Evolutionary conservation across 768 basidiomycete species (phyloP).

Genomic region (Butyriboletus loyo): DNA sequence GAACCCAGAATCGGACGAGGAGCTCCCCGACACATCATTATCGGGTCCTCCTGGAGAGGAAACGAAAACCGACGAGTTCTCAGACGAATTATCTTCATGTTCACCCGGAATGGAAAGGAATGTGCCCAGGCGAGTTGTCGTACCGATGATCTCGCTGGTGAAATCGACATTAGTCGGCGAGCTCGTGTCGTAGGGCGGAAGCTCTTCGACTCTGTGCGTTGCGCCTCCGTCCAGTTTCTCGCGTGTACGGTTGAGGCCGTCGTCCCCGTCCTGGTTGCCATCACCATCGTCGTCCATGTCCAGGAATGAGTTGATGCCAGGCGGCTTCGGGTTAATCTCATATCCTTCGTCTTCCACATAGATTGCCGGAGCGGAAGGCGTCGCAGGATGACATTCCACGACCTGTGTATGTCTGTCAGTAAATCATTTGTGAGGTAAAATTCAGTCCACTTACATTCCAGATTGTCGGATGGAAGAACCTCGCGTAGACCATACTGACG

Average conservation of each 20-base stretch:
- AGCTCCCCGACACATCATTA: background rate
- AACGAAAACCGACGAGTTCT: background rate
- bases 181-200: conserved; percentile 16
- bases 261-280: background rate
- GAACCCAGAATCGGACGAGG: background rate
- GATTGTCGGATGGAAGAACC: conserved; percentile 18
- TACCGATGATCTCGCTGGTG: conserved; percentile 13
- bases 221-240: background rate
- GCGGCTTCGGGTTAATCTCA: background rate
- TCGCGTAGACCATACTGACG: conserved; percentile 21
- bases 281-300: conserved; percentile 4
- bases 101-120: conserved; percentile 14
- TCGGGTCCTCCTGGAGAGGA: background rate
- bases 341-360: conserved; percentile 18
- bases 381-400: conserved; percentile 16
- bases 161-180: conserved; percentile 3
- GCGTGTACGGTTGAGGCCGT: background rate
- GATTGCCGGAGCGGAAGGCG: conserved; percentile 14
- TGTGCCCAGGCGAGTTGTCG: conserved; percentile 1
- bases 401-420: background rate
- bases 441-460: conserved; percentile 14
- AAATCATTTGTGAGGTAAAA: background rate
- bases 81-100: background rate
- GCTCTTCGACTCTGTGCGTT: background rate
- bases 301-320: conserved; percentile 15